Base-by-base conservation (phyloP, 179 eudicot genomes). In the Corrigiola litoralis region DNA sequence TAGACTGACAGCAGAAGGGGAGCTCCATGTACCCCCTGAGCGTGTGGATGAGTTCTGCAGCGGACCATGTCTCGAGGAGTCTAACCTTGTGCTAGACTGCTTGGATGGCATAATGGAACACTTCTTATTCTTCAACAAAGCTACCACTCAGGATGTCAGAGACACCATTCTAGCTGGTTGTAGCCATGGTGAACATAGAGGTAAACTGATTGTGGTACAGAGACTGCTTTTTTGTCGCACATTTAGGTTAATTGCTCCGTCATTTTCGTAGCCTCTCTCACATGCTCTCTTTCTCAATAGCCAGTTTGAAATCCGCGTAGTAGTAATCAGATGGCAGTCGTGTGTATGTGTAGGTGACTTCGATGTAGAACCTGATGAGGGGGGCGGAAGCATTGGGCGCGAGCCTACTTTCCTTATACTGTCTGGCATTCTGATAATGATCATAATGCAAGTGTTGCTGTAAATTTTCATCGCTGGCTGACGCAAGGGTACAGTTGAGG, bases 61-160 rank as follows among this genome's bases (percentile, higher is more conserved):
- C 0, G 90, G 94, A 16, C 87, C 97, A 0, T 88, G 96, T 72
- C 63, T 78, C 2, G 61, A 65, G 8, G 97, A 88, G 73, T 88
- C 95, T 6, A 50, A 83, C 73, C 90, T 69, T 0, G 82, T 82
- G 29, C 89, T 90, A 27, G 51, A 75, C 53, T 90, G 97, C 69
- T 63, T 90, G 3, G 81, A 75, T 5, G 77, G 69, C 42, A 67
- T 88, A 23, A 46, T 86, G 60, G 31, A 46, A n/a, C 65, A 72
- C 59, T 90, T 90, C 45, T 18, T 56, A 21, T 88, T 90, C 64
- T 79, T 66, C 74, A 90, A 88, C 68, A 73, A 54, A 69, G 97
- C 95, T 41, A 76, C 95, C 0, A 60, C 82, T 29, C 47, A 55
- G 27, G 89, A 82, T 61, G 72, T 90, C 11, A 68, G 82, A 46